These are phyloP conservation scores for Rosa hybrid DNA, from an alignment of 331 rosid species.

Conservation along the genomic window DNA sequence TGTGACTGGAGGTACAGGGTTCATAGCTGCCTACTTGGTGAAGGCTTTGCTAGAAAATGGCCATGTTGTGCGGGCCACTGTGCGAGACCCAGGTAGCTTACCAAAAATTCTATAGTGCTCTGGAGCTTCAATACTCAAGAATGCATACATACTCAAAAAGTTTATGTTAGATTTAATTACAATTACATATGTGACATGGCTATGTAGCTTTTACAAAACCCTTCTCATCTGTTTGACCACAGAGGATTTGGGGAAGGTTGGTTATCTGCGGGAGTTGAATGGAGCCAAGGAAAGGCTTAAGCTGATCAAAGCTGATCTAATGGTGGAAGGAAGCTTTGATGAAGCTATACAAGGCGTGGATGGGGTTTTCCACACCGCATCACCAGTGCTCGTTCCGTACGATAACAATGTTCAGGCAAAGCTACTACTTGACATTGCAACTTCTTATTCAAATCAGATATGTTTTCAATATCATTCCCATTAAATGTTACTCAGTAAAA, in stretches of 20 bases:
- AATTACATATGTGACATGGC: not conserved
- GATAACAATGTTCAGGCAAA: slow-evolving; percentile 63
- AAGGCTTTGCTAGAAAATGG: slow-evolving; percentile 70
- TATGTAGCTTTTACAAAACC: not conserved
- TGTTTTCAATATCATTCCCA: not conserved
- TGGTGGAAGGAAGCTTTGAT: slow-evolving; percentile 68
- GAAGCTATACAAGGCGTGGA: slow-evolving; percentile 67
- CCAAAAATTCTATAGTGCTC: not conserved
- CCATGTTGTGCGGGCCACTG: slow-evolving; percentile 64
- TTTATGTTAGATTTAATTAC: not conserved
- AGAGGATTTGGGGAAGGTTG: slow-evolving; percentile 62
- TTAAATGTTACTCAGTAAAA: not conserved
- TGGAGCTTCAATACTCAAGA: not conserved
- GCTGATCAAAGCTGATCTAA: slow-evolving; percentile 63
- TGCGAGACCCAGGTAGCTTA: slow-evolving; percentile 66
- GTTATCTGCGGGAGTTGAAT: slow-evolving; percentile 50
- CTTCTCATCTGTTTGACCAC: not conserved
- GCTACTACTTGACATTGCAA: not conserved
- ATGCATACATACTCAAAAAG: not conserved
- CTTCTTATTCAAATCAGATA: not conserved
- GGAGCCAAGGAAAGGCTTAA: slow-evolving; percentile 73
- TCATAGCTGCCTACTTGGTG: slow-evolving; percentile 68
- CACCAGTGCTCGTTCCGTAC: slow-evolving; percentile 65
- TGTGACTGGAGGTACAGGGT: slow-evolving; percentile 83
- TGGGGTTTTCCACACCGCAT: slow-evolving; percentile 84